Conservation (phyloP, 2,329 filamentous ascomycete genomes). For the Sphaerulina populicola region DNA sequence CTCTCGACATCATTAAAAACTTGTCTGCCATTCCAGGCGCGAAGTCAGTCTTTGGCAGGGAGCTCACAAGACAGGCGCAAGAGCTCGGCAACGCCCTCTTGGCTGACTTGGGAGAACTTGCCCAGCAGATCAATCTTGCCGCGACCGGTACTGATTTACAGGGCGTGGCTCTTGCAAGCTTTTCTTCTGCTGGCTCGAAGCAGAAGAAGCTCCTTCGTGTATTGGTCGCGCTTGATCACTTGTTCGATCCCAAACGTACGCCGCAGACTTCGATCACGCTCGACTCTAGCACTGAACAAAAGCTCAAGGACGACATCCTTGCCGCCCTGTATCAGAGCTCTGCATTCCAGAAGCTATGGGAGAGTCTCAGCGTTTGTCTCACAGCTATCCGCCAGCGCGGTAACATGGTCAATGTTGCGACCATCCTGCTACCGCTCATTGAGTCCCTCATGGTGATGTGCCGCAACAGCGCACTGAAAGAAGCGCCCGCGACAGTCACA, state of each 20-base stretch:
- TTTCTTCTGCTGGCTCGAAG: slow-evolving; percentile 90
- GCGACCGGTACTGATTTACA: slow-evolving; percentile 89
- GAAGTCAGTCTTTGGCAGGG: slow-evolving; percentile 83
- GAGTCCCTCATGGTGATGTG: slow-evolving; percentile 98
- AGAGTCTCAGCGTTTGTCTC: slow-evolving; percentile 80
- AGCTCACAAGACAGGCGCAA: slow-evolving; percentile 81
- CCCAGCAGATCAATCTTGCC: slow-evolving; percentile 78
- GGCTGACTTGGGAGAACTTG: slow-evolving; percentile 71
- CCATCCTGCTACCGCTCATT: slow-evolving; percentile 85
- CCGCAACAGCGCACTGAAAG: slow-evolving; percentile 84
- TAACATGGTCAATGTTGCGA: slow-evolving; percentile 94
- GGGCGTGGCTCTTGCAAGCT: slow-evolving; percentile 85
- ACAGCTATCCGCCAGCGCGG: slow-evolving; percentile 81
- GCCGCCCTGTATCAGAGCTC: slow-evolving; percentile 82
- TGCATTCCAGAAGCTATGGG: slow-evolving; percentile 86
- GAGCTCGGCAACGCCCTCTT: slow-evolving; percentile 77
- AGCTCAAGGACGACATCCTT: slow-evolving; percentile 75
- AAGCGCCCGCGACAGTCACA: slow-evolving; percentile 50
- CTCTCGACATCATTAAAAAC: slow-evolving; percentile 96
- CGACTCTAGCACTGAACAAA: slow-evolving; percentile 39
- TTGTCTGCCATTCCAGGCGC: slow-evolving; percentile 86
- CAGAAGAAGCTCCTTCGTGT: slow-evolving; percentile 92
- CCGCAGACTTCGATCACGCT: slow-evolving; percentile 14
- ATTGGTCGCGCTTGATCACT: slow-evolving; percentile 85
- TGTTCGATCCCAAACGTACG: slow-evolving; percentile 71